phyloP scores from a whole-genome alignment of 2,329 filamentous ascomycete genomes.

The Dactylonectria estremocensis region DNA sequence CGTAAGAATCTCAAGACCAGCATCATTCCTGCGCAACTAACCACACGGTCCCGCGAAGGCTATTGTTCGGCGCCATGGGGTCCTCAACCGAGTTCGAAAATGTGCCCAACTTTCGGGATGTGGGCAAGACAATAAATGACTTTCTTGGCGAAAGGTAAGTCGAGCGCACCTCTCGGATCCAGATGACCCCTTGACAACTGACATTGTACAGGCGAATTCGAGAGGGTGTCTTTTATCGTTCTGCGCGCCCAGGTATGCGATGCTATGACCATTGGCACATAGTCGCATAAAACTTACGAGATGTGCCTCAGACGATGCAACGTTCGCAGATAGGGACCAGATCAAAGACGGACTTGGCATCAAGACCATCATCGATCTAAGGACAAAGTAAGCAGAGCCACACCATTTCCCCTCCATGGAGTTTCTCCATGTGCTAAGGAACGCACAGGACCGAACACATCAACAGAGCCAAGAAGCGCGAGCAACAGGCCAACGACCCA shows the following conservation, averaged over 20 bases:
- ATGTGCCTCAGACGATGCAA: slow-evolving; percentile 75
- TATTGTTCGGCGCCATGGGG: slow-evolving; percentile 29
- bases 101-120: slow-evolving; percentile 83
- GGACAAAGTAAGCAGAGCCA: slow-evolving; percentile 74
- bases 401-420: not conserved
- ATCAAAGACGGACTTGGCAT: slow-evolving; percentile 75
- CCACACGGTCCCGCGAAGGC: too few species aligned
- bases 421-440: slow-evolving; percentile 16
- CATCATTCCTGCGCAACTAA: not conserved
- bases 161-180: not conserved
- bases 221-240: slow-evolving; percentile 78
- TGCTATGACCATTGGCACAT: not conserved
- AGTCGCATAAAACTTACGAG: slow-evolving; percentile 30
- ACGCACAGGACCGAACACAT: slow-evolving; percentile 77
- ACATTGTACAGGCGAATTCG: slow-evolving; percentile 61
- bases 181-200: not conserved
- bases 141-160: slow-evolving; percentile 68
- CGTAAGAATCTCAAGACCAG: not conserved
- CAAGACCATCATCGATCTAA: slow-evolving; percentile 82
- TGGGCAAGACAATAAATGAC: slow-evolving; percentile 77
- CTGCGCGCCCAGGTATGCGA: slow-evolving; percentile 71
- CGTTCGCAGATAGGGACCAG: slow-evolving; percentile 71
- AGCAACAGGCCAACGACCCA: slow-evolving; percentile 61
- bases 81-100: slow-evolving; percentile 41
- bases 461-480: slow-evolving; percentile 75